A percentile compares a stretch with the other conserved stretches of the same genome.
phyloP scores from a whole-genome alignment of 768 basidiomycete species.

The Collybia sordida region DNA sequence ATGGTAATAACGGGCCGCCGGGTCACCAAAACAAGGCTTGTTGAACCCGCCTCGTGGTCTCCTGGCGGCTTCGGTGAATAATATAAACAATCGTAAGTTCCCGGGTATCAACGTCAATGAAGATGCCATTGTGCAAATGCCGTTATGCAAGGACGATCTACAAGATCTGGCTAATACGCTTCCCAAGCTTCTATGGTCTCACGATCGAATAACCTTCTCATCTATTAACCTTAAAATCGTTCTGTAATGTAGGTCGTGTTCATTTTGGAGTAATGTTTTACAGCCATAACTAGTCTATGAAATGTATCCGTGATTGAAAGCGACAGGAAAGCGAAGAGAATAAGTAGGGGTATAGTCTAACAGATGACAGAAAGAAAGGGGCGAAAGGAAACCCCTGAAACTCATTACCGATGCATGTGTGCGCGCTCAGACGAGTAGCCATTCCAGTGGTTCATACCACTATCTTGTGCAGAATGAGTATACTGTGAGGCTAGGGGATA shows the following conservation, averaged over 20 bases:
- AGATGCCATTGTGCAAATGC: constrained; percentile 13
- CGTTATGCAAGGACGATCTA: constrained; percentile 23
- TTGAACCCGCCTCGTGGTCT: not conserved
- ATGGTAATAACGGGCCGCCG: not conserved
- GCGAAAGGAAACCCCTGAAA: not conserved
- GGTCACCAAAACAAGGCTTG: too few species aligned
- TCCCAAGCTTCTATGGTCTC: constrained; percentile 27
- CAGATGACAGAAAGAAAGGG: not conserved
- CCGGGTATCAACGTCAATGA: constrained; percentile 11
- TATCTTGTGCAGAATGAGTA: constrained; percentile 40
- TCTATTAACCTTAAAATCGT: constrained; percentile 2
- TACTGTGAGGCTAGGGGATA: constrained; percentile 47
- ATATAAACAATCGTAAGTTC: not conserved
- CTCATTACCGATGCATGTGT: constrained; percentile 54
- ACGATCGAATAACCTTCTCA: constrained; percentile 26
- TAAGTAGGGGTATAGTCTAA: constrained; percentile 17
- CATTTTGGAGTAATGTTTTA: not conserved
- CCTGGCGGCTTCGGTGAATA: not conserved
- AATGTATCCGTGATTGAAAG: not conserved
- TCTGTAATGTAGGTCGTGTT: not conserved
- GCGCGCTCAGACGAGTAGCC: constrained; percentile 65
- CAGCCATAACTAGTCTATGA: not conserved
- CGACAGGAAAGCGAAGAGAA: not conserved
- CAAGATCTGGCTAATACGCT: constrained; percentile 11
- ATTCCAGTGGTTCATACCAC: constrained; percentile 61